Base-by-base conservation (phyloP, 805 yeast species). In the Candida caryicola region DNA sequence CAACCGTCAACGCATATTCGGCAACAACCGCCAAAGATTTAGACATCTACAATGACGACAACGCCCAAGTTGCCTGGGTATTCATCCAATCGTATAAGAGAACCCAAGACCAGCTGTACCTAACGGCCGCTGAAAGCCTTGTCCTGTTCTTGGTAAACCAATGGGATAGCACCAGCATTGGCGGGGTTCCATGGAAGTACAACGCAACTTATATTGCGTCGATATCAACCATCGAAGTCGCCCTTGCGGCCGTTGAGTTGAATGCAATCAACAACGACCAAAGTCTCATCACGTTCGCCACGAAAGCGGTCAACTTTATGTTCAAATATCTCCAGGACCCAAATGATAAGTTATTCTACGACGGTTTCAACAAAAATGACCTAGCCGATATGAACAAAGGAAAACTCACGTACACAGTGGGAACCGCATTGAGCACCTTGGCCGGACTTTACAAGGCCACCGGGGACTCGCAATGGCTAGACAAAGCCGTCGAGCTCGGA, bases 1-100 rank as follows among this genome's bases (percentile, higher is more conserved):
- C 43, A 12, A 36, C 40, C 0, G 16, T 44, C n/a, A 54, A 52
- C 6, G 60, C 50, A 34, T 59, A 41, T 37, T 55, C 61, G 12
- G 50, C 62, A 1, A 34, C 54, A 4, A 47, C 53, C 4, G 52
- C 47, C 7, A 43, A 45, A 13, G 52, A 51, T 30, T 33, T 40
- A 12, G 61, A 58, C 28, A 47, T 58, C 12, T 59, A 59, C 39
- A 50, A 41, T 14, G 64, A 59, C 37, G 64, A 59, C 39, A 55
- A 57, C 39, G 50, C 55, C 2, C 64, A 59, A 37, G 38, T 54
- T 4, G 52, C 51, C 3, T 59, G 60, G 58, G 54, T 51, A 2
- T 53, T 51, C 27, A 31, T 55, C 13, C 59, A 57, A 14, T 57
- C 56, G 2, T 59, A 54, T 35, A 36, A 40, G 29, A 12, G 38